phyloP scores from a whole-genome alignment of 495 filamentous ascomycete genomes.

The Penicilliopsis zonata region DNA sequence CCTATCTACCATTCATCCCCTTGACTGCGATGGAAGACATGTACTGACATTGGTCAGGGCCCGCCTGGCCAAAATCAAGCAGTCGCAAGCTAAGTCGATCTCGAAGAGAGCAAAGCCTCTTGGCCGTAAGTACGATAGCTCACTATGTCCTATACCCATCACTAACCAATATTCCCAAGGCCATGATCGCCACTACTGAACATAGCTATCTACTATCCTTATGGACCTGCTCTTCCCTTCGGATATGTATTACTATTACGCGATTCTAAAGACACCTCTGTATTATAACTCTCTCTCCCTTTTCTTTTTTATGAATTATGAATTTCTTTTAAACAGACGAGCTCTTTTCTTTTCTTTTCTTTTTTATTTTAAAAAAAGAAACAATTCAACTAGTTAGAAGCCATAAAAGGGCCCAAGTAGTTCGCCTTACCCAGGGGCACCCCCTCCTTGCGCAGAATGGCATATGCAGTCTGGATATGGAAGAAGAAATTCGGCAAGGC shows the following conservation, averaged over 20 bases:
- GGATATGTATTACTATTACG: no score
- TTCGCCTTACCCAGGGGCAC: constrained; percentile 45
- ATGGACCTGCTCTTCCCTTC: no score
- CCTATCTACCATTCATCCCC: neutral
- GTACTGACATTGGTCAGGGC: constrained; percentile 15
- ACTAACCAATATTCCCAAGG: no score
- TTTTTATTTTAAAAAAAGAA: neutral
- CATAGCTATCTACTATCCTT: no score
- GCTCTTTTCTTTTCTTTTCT: neutral
- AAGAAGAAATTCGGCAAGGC: constrained; percentile 46
- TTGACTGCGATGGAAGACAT: neutral
- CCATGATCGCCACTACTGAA: no score
- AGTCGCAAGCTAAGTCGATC: constrained; percentile 47
- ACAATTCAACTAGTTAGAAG: neutral
- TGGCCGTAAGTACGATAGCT: constrained; percentile 55
- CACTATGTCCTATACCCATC: no score
- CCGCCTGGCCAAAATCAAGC: constrained; percentile 53
- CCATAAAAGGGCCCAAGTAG: no score
- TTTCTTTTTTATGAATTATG: no score
- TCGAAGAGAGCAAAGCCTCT: constrained; percentile 54
- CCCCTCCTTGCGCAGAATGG: constrained; percentile 41
- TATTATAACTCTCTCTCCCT: no score
- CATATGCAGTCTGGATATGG: constrained; percentile 43
- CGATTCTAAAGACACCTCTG: no score
- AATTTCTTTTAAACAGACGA: neutral